Evolutionary conservation across 345 rosid species (phyloP).

Genomic region (Dovyalis caffra): DNA sequence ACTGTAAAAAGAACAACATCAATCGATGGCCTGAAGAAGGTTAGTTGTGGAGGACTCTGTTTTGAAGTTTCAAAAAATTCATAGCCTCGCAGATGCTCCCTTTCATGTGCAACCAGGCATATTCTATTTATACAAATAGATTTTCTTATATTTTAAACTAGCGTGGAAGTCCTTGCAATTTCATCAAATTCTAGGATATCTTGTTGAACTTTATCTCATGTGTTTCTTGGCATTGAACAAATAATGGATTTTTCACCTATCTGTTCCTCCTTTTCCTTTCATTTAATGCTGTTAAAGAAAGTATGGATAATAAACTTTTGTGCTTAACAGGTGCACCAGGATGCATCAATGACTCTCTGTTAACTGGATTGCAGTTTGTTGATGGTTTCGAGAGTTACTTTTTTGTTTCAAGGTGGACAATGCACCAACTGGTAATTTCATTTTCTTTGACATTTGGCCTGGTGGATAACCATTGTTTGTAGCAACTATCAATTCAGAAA

Average conservation of each 20-base stretch:
- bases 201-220: background rate
- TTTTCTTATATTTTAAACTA: too few relatives aligned
- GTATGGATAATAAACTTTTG: conserved; percentile 1
- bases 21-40: too few relatives aligned
- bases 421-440: conserved; percentile 86
- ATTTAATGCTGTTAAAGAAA: background rate
- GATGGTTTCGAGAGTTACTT: conserved; percentile 86
- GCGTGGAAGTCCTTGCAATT: background rate
- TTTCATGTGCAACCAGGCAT: background rate
- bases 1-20: too few relatives aligned
- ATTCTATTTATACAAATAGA: too few relatives aligned
- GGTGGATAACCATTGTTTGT: background rate
- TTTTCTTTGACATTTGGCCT: conserved; percentile 7
- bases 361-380: conserved; percentile 89
- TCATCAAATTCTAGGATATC: background rate
- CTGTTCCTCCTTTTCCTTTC: background rate
- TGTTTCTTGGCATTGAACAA: background rate
- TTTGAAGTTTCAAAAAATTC: background rate
- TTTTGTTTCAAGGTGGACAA: conserved; percentile 86
- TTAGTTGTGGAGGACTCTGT: background rate
- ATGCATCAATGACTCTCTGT: conserved; percentile 76
- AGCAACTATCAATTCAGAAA: too few relatives aligned
- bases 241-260: background rate
- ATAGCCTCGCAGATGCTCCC: background rate
- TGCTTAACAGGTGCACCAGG: conserved; percentile 80